Percentiles rank a stretch among this genome's conserved stretches.
phyloP scores from a whole-genome alignment of 2,329 filamentous ascomycete genomes.

The Apiospora hydei region DNA sequence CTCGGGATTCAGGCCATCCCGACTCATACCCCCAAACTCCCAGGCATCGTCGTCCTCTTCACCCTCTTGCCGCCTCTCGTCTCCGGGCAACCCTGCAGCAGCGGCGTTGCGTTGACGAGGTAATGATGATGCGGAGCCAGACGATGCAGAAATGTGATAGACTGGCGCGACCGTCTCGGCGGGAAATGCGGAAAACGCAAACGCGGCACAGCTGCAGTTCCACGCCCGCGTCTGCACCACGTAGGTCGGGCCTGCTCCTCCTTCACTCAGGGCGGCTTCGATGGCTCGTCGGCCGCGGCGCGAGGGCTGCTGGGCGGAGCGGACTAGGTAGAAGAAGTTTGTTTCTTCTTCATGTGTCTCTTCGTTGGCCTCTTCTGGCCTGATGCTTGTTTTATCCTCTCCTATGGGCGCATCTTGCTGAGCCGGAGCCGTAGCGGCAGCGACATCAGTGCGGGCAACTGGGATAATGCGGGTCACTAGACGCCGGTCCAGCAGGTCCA shows the following conservation, averaged over 20 bases:
- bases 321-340: constrained; percentile 65
- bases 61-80: constrained; percentile 21
- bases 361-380: background rate
- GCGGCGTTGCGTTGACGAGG: background rate
- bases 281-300: constrained; percentile 38
- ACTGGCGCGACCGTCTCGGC: constrained; percentile 33
- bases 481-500: constrained; percentile 84
- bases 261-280: constrained; percentile 24
- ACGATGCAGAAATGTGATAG: constrained; percentile 4
- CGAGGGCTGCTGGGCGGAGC: constrained; percentile 57
- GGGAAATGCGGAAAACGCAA: constrained; percentile 76
- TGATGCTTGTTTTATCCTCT: background rate
- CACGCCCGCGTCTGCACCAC: constrained; percentile 77
- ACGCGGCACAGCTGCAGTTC: constrained; percentile 91
- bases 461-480: constrained; percentile 67
- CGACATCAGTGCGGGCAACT: background rate
- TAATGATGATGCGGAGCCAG: background rate
- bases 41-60: constrained; percentile 31
- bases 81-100: constrained; percentile 24
- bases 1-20: constrained; percentile 42
- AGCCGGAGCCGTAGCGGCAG: background rate
- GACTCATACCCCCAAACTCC: constrained; percentile 43
- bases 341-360: constrained; percentile 18
- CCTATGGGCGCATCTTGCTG: background rate
- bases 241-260: constrained; percentile 55